A percentile compares a stretch with the other conserved stretches of the same genome.
These are phyloP conservation scores for Xylariaceae sp. DNA, from an alignment of 2,329 filamentous ascomycete genomes.

Conservation along the genomic window DNA sequence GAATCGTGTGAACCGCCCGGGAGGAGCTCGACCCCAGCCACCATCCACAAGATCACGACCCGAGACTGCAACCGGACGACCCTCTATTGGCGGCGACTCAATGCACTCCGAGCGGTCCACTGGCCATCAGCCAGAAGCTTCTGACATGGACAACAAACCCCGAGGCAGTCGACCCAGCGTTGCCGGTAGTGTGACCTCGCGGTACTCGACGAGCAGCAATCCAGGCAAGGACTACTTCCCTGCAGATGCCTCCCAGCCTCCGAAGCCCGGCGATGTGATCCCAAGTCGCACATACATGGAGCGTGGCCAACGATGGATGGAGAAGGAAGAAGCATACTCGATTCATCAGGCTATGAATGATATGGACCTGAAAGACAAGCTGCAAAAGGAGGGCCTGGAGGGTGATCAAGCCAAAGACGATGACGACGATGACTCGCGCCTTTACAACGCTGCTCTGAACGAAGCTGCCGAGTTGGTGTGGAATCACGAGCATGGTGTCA, in stretches of 20 bases:
- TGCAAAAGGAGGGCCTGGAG: slow-evolving; percentile 23
- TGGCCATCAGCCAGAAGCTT: slow-evolving; percentile 30
- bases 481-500: slow-evolving; percentile 63
- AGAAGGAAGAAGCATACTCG: slow-evolving; percentile 71
- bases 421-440: slow-evolving; percentile 48
- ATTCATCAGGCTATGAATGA: slow-evolving; percentile 70
- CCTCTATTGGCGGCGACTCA: slow-evolving; percentile 28
- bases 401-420: slow-evolving; percentile 36
- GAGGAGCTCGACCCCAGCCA: slow-evolving; percentile 64
- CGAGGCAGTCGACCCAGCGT: slow-evolving; percentile 39
- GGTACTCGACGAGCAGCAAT: slow-evolving; percentile 44
- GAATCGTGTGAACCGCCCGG: slow-evolving; percentile 63
- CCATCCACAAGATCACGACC: slow-evolving; percentile 29
- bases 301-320: slow-evolving; percentile 71
- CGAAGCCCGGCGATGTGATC: slow-evolving; percentile 58
- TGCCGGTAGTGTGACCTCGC: slow-evolving; percentile 45
- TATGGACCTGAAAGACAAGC: slow-evolving; percentile 54
- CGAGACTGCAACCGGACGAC: slow-evolving; percentile 28
- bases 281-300: slow-evolving; percentile 69
- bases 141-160: slow-evolving; percentile 28
- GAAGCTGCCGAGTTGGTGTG: slow-evolving; percentile 78
- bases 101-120: slow-evolving; percentile 31
- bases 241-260: slow-evolving; percentile 37
- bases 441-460: slow-evolving; percentile 68
- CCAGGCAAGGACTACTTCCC: slow-evolving; percentile 52